These are phyloP conservation scores for Casaregolazyma suthepensis DNA, from an alignment of 1,139 yeast species.

Conservation along the genomic window DNA sequence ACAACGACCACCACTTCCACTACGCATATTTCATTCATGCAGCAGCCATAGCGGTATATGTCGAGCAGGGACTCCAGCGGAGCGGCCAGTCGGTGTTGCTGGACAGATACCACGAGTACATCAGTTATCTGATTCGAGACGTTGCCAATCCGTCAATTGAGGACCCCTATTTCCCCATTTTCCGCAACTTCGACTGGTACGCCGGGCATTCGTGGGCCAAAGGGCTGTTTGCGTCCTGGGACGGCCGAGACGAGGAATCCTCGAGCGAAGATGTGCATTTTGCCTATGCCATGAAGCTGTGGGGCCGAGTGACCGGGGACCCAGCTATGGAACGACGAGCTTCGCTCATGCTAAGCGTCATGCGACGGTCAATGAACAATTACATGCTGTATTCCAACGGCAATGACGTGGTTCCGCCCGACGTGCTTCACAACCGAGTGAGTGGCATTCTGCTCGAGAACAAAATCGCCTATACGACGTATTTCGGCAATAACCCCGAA, in stretches of 20 bases:
- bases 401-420: conserved; percentile 47
- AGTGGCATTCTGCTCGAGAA: conserved; percentile 71
- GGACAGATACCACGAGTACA: conserved; percentile 49
- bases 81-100: conserved; percentile 41
- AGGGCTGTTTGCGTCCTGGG: conserved; percentile 56
- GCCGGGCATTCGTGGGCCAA: conserved; percentile 76
- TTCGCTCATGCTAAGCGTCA: conserved; percentile 56
- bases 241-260: conserved; percentile 69
- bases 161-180: conserved; percentile 59
- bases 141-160: conserved; percentile 53
- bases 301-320: conserved; percentile 62
- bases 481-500: conserved; percentile 64
- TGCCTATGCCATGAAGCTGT: conserved; percentile 63
- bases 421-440: conserved; percentile 53
- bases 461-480: conserved; percentile 83
- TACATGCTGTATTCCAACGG: conserved; percentile 51
- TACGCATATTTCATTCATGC: conserved; percentile 66
- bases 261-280: conserved; percentile 63
- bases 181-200: conserved; percentile 66
- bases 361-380: conserved; percentile 50
- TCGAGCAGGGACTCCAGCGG: conserved; percentile 37
- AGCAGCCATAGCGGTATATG: conserved; percentile 59
- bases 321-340: conserved; percentile 57
- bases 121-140: conserved; percentile 54
- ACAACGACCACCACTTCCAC: conserved; percentile 72